Evolutionary conservation across 768 basidiomycete genomes (phyloP), one percentile per base, ranked within the genome.

Genomic region (Cyclocybe cylindracea): DNA sequence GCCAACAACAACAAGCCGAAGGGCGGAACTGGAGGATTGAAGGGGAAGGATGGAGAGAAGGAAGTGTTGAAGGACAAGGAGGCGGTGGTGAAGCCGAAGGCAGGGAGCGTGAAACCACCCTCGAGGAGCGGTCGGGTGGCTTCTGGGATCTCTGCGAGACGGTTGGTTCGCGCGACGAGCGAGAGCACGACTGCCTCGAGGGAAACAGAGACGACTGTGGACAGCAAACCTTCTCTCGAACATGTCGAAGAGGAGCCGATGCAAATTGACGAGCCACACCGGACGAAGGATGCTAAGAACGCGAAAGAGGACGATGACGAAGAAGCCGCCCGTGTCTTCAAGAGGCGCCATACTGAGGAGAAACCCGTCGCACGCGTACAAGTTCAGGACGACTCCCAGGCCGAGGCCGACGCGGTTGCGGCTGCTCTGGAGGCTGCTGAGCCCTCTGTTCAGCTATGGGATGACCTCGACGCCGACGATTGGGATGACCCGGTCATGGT

Each of bases 401-500:
- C 54, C 29, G 72, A 74, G 14, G 70, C 65, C 3, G 72, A 72
- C 53, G 66, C 55, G 50, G 63, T 75, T 35, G 79, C 73, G n/a
- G 69, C 67, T 3, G 72, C 73, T 10, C 74, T 80, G 19, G 74
- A 72, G 10, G 57, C 67, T 31, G 68, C 71, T n/a, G 72, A 72
- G n/a, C 50, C 77, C 73, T 48, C 55, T 46, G 55, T 58, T 73
- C 62, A 74, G 78, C 64, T 65, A 11, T 95, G 91, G 92, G 85
- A 85, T 36, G 94, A 96, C 61, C 76, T 96, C 11, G 97, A 99
- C 57, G 86, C 84, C 1, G 94, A 95, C 41, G 97, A 99, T 64
- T 80, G 72, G 14, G 93, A 94, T 44, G 96, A 99, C 64, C 97
- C 96, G 10, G 77, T 92, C 54, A 98, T 98, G 95, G 95, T 97